Base-by-base conservation (phyloP, 345 rosid species). In the Citrus hindsii region DNA sequence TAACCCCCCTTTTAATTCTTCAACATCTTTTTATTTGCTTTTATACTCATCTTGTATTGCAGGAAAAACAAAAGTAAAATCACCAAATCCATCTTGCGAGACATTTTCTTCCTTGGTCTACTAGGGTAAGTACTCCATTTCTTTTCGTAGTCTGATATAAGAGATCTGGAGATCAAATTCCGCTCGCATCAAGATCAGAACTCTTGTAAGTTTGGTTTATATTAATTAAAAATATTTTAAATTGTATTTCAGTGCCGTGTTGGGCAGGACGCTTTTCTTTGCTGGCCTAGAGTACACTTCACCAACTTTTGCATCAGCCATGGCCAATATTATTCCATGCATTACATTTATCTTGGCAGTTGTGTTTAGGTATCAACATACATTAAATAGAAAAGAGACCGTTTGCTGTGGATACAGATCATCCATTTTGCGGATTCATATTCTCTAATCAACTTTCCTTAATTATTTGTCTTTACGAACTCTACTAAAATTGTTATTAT, bases 331-430 rank as follows among this genome's bases (percentile, higher is more conserved):
- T 10, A 25, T 30, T 64, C 76, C 80, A 46, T 32, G 64, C 6
- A 28, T 77, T 12, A 77, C 80, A 63, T 77, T 70, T 48, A 12
- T 77, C 9, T 46, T 77, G 37, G 80, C 80, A 61, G 28, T 70
- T 42, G 7, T 77, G 1, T 70, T 12, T 62, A 77, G 76, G 80
- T 69, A 69, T 38, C 2, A 12, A 12, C 51, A 42, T 42, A 0
- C 51, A 10, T 42, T 12, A 12, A 42, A 12, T 42, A 12, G 14
- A 42, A 42, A 46, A 46, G 4, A 13, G 51, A 46, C 4, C 0
- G 5, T 46, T 46, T 46, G 18, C 51, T 13, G 16, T 46, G 51
- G 48, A 13, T 46, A 1, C 16, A 46, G 51, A 13, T 13, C 51
- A 46, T 46, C 51, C 51, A 13, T 46, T 13, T 46, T 46, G 51